Conservation (phyloP, 768 basidiomycete genomes). For the Pleurotus ostreatus region DNA sequence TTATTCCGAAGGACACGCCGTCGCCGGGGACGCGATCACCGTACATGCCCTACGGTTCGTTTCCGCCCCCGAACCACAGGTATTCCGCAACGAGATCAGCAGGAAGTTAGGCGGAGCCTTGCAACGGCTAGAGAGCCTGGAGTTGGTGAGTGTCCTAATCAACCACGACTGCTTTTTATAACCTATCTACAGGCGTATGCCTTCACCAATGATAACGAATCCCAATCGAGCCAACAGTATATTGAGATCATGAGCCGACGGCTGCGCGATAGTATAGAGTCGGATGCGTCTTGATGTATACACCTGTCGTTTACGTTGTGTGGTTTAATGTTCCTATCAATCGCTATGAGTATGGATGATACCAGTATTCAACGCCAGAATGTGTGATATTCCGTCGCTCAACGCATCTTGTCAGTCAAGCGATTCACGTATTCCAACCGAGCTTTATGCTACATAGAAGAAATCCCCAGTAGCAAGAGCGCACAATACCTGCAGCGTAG, state of each 20-base stretch:
- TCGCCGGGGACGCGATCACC: slow-evolving; percentile 28
- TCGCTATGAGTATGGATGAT: too few relatives aligned
- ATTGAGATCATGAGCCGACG: slow-evolving; percentile 74
- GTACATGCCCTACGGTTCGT: slow-evolving; percentile 52
- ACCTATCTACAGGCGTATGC: slow-evolving; percentile 26
- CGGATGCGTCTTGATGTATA: too few relatives aligned
- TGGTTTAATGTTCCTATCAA: too few relatives aligned
- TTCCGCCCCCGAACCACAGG: slow-evolving; percentile 50
- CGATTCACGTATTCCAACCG: neutral
- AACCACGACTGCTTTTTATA: slow-evolving; percentile 11
- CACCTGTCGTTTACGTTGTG: too few relatives aligned
- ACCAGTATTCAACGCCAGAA: too few relatives aligned
- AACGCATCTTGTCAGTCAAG: too few relatives aligned
- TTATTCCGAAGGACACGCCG: slow-evolving; percentile 44
- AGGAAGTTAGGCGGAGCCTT: slow-evolving; percentile 53
- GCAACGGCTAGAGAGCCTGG: slow-evolving; percentile 47
- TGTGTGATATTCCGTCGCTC: too few relatives aligned
- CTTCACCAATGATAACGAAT: slow-evolving; percentile 46
- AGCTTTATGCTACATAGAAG: neutral
- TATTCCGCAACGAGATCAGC: slow-evolving; percentile 55
- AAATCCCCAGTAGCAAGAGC: too few relatives aligned
- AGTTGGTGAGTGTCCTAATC: slow-evolving; percentile 23
- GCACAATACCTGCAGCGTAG: too few relatives aligned
- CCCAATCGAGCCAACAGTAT: slow-evolving; percentile 64
- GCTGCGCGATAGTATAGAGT: slow-evolving; percentile 54